Evolutionary conservation across 257 asterid species (phyloP).

Genomic region (Nicotiana tomentosiformis): DNA sequence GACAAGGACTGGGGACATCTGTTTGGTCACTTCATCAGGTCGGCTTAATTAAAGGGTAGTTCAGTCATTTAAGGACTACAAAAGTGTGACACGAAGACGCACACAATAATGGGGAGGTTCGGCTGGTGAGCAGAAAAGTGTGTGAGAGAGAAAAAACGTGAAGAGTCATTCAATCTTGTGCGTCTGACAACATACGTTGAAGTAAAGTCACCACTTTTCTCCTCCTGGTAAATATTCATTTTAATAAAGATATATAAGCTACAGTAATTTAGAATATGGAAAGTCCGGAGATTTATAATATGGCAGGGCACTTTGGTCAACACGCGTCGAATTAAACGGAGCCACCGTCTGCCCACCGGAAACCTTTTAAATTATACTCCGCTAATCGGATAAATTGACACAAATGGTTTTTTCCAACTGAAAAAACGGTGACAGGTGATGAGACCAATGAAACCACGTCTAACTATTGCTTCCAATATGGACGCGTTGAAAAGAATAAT

Average conservation of each 20-base stretch:
- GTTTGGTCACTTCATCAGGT: background rate
- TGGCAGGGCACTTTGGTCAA: slow-evolving; percentile 28
- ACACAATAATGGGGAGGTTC: slow-evolving; percentile 19
- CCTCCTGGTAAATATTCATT: background rate
- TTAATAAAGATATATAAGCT: background rate
- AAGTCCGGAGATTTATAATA: slow-evolving; percentile 1
- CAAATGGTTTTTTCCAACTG: background rate
- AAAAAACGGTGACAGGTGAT: slow-evolving; percentile 2
- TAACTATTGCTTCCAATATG: slow-evolving; percentile 33
- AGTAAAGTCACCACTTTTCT: slow-evolving; percentile 24
- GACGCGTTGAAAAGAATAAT: slow-evolving; percentile 28
- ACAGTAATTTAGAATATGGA: slow-evolving; percentile 1
- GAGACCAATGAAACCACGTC: background rate
- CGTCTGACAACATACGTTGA: slow-evolving; percentile 30
- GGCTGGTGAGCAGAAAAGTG: slow-evolving; percentile 9
- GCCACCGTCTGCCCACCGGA: slow-evolving; percentile 16
- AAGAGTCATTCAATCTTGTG: slow-evolving; percentile 27
- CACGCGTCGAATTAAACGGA: slow-evolving; percentile 7
- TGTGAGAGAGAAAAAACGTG: slow-evolving; percentile 22
- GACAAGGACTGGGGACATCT: slow-evolving; percentile 10
- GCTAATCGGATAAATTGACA: background rate
- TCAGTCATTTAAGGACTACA: slow-evolving; percentile 11
- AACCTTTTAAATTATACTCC: background rate
- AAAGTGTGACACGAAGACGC: slow-evolving; percentile 23
- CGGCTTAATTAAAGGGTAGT: slow-evolving; percentile 5